Conservation (phyloP, 2,329 filamentous ascomycete species). For the Trichoderma cornu-damae region DNA sequence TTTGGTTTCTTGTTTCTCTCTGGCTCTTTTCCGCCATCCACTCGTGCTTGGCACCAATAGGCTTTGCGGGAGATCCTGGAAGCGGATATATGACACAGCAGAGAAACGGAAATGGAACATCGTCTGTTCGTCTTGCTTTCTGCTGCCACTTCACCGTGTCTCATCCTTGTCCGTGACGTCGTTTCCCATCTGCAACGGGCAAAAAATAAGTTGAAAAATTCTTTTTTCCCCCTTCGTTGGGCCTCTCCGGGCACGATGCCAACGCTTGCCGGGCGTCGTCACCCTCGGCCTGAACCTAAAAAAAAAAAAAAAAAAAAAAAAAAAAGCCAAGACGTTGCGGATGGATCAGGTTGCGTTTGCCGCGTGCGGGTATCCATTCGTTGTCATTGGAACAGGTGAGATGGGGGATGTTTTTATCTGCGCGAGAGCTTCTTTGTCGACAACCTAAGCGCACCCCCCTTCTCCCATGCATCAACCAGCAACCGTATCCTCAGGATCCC, state of each 20-base stretch:
- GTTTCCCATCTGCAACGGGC: not conserved
- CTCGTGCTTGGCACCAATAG: not conserved
- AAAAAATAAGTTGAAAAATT: too few relatives aligned
- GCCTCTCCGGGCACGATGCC: not conserved
- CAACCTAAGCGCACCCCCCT: not conserved
- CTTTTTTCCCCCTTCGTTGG: not conserved
- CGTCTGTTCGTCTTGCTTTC: not conserved
- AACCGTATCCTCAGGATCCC: not conserved
- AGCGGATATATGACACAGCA: not conserved
- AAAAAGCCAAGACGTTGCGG: not conserved
- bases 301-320: not conserved
- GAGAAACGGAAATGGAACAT: not conserved
- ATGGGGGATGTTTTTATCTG: not conserved
- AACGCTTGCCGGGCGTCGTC: not conserved
- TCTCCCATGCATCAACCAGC: not conserved
- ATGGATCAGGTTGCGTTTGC: not conserved
- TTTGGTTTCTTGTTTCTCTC: not conserved
- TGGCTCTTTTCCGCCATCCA: not conserved
- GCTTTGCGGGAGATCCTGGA: not conserved
- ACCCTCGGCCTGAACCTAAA: not conserved
- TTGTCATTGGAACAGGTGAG: not conserved
- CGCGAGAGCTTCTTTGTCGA: not conserved
- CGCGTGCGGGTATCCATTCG: not conserved
- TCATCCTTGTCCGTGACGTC: constrained; percentile 16
- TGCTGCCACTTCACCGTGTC: not conserved